phyloP scores from a whole-genome alignment of 768 basidiomycete species.

The Suillus discolor region DNA sequence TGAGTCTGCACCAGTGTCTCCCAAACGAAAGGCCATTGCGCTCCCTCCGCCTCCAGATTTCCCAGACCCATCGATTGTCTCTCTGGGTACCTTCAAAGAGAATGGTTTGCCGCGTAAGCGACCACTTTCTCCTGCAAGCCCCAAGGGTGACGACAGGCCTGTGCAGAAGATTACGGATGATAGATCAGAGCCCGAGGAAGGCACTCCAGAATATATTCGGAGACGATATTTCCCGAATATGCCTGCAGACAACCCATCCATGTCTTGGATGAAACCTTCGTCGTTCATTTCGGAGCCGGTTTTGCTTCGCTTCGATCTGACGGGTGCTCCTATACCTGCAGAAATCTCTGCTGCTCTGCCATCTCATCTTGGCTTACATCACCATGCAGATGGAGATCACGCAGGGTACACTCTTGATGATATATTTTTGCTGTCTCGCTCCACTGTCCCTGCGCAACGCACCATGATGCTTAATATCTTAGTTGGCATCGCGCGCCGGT shows the following conservation, averaged over 20 bases:
- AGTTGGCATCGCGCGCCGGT: slow-evolving; percentile 51
- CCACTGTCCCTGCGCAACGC: slow-evolving; percentile 82
- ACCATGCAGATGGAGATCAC: slow-evolving; percentile 74
- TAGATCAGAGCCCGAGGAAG: slow-evolving; percentile 53
- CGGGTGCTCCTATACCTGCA: slow-evolving; percentile 66
- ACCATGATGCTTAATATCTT: slow-evolving; percentile 80
- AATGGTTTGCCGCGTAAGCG: slow-evolving; percentile 17
- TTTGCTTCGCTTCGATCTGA: slow-evolving; percentile 72
- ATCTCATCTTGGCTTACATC: slow-evolving; percentile 86
- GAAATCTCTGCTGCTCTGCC: slow-evolving; percentile 61
- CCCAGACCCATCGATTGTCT: slow-evolving; percentile 33
- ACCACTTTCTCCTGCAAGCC: slow-evolving; percentile 6
- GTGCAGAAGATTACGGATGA: background rate
- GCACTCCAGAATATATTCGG: slow-evolving; percentile 83
- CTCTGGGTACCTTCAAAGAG: slow-evolving; percentile 41
- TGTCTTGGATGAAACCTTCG: slow-evolving; percentile 72
- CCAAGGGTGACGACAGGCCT: background rate
- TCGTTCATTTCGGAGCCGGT: slow-evolving; percentile 20
- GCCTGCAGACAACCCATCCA: slow-evolving; percentile 65
- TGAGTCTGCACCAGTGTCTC: slow-evolving; percentile 79
- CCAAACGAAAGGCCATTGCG: slow-evolving; percentile 57
- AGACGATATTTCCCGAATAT: slow-evolving; percentile 79
- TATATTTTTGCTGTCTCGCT: slow-evolving; percentile 75
- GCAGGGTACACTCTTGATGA: slow-evolving; percentile 93
- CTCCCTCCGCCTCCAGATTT: slow-evolving; percentile 45